phyloP scores from a whole-genome alignment of 2,329 filamentous ascomycete species.

The Trichoderma lentiforme region DNA sequence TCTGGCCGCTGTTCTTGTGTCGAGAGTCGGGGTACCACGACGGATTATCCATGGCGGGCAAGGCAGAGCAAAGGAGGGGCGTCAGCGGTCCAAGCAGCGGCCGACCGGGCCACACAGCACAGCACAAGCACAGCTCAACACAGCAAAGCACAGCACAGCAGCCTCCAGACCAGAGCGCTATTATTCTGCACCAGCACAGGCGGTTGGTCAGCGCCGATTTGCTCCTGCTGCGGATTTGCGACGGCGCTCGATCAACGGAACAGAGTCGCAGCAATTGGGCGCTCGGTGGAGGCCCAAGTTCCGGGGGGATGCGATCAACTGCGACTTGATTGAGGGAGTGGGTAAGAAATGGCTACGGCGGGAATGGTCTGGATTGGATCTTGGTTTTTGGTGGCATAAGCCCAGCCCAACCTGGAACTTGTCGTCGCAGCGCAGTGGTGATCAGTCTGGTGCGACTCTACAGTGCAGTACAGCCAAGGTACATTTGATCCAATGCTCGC shows the following conservation, averaged over 20 bases:
- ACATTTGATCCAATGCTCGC: no score
- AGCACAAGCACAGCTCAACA: not conserved
- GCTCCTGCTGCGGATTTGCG: not conserved
- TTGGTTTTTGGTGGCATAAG: not conserved
- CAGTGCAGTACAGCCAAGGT: not conserved
- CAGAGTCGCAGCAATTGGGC: not conserved
- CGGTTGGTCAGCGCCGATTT: not conserved
- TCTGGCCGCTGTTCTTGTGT: conserved; percentile 46
- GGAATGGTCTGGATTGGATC: not conserved
- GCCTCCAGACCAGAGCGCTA: not conserved
- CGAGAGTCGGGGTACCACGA: conserved; percentile 69
- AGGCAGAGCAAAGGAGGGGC: conserved; percentile 17
- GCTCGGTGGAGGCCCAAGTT: conserved; percentile 14
- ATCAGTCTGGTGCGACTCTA: not conserved
- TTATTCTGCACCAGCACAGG: not conserved
- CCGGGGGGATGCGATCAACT: conserved; percentile 8
- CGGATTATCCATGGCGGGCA: conserved; percentile 43
- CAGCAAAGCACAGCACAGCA: not conserved
- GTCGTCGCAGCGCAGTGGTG: not conserved
- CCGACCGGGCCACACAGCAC: not conserved
- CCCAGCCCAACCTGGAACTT: not conserved
- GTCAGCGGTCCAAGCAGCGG: conserved; percentile 16
- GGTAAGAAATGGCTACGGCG: conserved; percentile 4
- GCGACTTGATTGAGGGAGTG: not conserved
- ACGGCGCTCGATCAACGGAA: not conserved